These are phyloP conservation scores for Alternaria ethzedia DNA, from an alignment of 2,329 filamentous ascomycete genomes.

Conservation along the genomic window DNA sequence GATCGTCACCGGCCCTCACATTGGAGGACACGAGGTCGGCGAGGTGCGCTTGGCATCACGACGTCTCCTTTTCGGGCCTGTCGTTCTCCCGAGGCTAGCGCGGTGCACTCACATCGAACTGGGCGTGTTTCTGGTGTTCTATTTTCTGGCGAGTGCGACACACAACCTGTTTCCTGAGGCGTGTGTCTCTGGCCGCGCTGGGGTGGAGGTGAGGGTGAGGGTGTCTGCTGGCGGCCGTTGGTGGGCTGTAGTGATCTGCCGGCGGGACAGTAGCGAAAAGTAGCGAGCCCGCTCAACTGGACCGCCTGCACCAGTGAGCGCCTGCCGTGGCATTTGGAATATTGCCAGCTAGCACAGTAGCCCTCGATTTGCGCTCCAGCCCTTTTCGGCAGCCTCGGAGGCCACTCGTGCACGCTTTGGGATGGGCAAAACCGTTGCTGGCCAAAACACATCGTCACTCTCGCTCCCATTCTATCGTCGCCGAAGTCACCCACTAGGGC, in stretches of 20 bases:
- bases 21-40: constrained; percentile 44
- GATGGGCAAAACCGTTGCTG: constrained; percentile 16
- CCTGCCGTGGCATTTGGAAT: constrained; percentile 30
- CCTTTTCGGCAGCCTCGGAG: constrained; percentile 14
- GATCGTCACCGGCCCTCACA: constrained; percentile 39
- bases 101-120: constrained; percentile 10
- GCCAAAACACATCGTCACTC: constrained; percentile 6
- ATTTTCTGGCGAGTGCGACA: constrained; percentile 7
- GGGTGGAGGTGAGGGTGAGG: not conserved
- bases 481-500: constrained; percentile 2
- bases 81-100: constrained; percentile 29
- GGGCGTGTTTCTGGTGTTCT: constrained; percentile 14
- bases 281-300: constrained; percentile 24
- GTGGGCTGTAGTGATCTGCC: constrained; percentile 24
- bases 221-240: constrained; percentile 20
- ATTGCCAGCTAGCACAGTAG: constrained; percentile 5
- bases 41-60: constrained; percentile 40
- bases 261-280: constrained; percentile 24
- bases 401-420: constrained; percentile 21
- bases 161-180: constrained; percentile 8
- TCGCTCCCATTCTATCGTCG: constrained; percentile 1
- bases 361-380: constrained; percentile 2
- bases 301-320: constrained; percentile 16
- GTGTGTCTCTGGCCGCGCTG: not conserved
- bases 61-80: constrained; percentile 36